These are phyloP conservation scores for Verticillium isaacii DNA, from an alignment of 2,329 filamentous ascomycete genomes.

Conservation along the genomic window DNA sequence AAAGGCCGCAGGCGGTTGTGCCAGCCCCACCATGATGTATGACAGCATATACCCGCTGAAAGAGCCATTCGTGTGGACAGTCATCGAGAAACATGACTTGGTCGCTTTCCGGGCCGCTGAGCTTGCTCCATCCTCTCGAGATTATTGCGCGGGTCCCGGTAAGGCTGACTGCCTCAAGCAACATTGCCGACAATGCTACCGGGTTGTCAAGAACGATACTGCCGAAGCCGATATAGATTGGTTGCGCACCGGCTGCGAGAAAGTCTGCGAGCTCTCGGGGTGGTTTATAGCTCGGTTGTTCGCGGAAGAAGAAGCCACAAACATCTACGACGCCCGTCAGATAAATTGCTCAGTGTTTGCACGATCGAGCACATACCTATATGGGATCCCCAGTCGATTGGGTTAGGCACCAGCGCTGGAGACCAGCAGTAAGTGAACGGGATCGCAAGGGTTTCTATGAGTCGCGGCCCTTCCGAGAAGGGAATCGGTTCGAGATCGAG, in stretches of 20 bases:
- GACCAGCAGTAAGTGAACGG: slow-evolving; percentile 81
- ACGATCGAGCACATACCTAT: slow-evolving; percentile 37
- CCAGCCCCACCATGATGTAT: slow-evolving; percentile 68
- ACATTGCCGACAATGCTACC: slow-evolving; percentile 61
- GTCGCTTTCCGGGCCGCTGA: slow-evolving; percentile 55
- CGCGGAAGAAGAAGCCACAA: slow-evolving; percentile 61
- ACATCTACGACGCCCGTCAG: slow-evolving; percentile 25
- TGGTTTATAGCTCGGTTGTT: slow-evolving; percentile 50
- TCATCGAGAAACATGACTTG: slow-evolving; percentile 69
- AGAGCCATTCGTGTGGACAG: slow-evolving; percentile 72
- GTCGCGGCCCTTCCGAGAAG: slow-evolving; percentile 66
- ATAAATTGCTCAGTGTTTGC: neutral
- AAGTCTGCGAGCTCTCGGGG: slow-evolving; percentile 47
- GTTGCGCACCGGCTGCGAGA: slow-evolving; percentile 51
- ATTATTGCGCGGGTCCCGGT: slow-evolving; percentile 66
- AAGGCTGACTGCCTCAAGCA: slow-evolving; percentile 60
- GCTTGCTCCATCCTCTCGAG: slow-evolving; percentile 69
- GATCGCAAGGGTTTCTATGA: slow-evolving; percentile 61
- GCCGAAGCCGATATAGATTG: slow-evolving; percentile 72
- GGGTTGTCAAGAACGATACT: slow-evolving; percentile 71
- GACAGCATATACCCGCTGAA: slow-evolving; percentile 59
- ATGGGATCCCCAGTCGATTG: slow-evolving; percentile 57
- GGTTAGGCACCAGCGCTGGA: slow-evolving; percentile 61
- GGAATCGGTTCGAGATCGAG: slow-evolving; percentile 63
- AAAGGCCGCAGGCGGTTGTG: slow-evolving; percentile 68